Evolutionary conservation across 805 yeast genomes (phyloP).

Genomic region (Ogataea philodendri): DNA sequence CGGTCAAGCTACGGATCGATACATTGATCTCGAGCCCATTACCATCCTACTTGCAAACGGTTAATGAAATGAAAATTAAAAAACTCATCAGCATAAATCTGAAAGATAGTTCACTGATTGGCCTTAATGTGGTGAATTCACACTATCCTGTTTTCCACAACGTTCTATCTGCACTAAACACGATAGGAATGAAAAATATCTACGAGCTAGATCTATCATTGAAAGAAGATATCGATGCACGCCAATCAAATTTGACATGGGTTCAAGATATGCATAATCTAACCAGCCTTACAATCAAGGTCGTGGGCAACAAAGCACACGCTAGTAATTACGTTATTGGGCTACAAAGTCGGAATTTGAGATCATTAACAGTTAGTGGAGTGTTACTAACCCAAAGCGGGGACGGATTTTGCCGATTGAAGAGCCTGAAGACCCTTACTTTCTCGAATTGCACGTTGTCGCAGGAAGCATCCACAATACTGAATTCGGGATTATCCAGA

Average conservation of each 20-base stretch:
- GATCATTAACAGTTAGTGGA: constrained; percentile 14
- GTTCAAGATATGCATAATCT: constrained; percentile 15
- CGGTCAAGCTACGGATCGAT: constrained; percentile 17
- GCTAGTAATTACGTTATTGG: constrained; percentile 15
- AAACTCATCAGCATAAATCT: constrained; percentile 19
- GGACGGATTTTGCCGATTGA: constrained; percentile 9
- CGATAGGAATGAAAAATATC: constrained; percentile 16
- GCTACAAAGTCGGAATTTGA: constrained; percentile 9
- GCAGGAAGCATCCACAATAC: constrained; percentile 6
- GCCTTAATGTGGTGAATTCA: constrained; percentile 1
- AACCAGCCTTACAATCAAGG: constrained; percentile 14
- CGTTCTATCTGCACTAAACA: constrained; percentile 14
- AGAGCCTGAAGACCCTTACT: constrained; percentile 14
- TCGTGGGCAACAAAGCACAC: constrained; percentile 15
- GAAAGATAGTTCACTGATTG: constrained; percentile 14
- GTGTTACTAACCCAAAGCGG: constrained; percentile 8
- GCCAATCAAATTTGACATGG: constrained; percentile 15
- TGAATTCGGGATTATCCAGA: constrained; percentile 14
- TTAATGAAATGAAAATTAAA: constrained; percentile 17
- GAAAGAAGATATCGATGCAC: constrained; percentile 15
- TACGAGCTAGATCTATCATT: constrained; percentile 19
- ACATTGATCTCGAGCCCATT: constrained; percentile 19
- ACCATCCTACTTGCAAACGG: constrained; percentile 17
- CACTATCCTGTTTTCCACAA: constrained; percentile 12
- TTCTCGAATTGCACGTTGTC: constrained; percentile 18